Base-by-base conservation (phyloP, 1,284 basidiomycete genomes). In the Rugosomyces carneus region DNA sequence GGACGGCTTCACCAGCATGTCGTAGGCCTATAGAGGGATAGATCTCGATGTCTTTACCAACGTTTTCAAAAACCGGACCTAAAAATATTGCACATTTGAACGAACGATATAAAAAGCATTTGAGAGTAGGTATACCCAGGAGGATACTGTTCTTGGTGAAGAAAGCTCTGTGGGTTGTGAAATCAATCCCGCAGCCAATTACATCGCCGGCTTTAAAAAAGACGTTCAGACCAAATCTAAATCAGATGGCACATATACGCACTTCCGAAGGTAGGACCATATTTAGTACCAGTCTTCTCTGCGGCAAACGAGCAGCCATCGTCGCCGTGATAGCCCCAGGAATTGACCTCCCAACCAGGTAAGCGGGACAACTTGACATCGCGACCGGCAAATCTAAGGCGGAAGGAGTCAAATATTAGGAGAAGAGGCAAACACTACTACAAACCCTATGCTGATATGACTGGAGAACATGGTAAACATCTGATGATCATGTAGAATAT, bases 261-360 rank as follows among this genome's bases (percentile, higher is more conserved):
- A 89, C 88, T 78, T 58, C 83, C 81, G 58, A 84, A 93, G 0
- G 75, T 76, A 26, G 84, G 81, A 6, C 86, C 86, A 62, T 85
- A 94, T n/a, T 75, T 65, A 44, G 73, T 74, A 5, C 89, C 89
- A 29, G 72, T 76, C 53, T 80, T 87, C 51, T 86, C 81, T 3
- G 81, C 79, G 18, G 84, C 78, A 65, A 89, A 92, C 1, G 81
- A 74, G 53, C 75, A 78, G 4, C 93, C 93, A 59, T 93, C 92
- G 60, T 95, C 92, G n/a, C 87, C 90, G 60, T 94, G 89, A 65
- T 92, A 97, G 32, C 91, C 93, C 84, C 89, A 95, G n/a, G 89
- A 92, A 45, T 82, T 78, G 51, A 73, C 70, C 61, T 94, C 92
- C 89, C 90, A 94, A 2, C 93, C 93, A 11, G 93, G 91, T 27